Conservation (phyloP, 257 asterid species). For the Nicotiana undulata region DNA sequence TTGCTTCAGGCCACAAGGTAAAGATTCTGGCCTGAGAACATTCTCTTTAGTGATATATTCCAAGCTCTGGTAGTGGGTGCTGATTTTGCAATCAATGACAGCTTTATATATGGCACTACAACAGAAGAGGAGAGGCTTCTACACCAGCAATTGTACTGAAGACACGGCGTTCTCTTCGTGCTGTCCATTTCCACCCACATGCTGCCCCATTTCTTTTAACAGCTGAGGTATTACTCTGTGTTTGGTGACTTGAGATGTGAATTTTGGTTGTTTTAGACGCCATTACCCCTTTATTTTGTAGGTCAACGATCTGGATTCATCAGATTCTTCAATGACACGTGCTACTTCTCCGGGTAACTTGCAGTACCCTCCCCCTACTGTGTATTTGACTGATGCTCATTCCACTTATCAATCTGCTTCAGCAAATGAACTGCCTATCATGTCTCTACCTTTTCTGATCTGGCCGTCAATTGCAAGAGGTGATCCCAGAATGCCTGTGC, state of each 20-base stretch:
- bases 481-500: constrained; percentile 40
- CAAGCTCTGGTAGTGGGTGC: constrained; percentile 8
- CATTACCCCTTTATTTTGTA: constrained; percentile 5
- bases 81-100: constrained; percentile 35
- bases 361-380: constrained; percentile 86
- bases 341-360: constrained; percentile 86
- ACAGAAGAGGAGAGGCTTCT: constrained; percentile 68
- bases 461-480: constrained; percentile 67
- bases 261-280: neutral
- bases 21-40: constrained; percentile 13
- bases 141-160: constrained; percentile 71
- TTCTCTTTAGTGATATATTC: neutral
- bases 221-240: constrained; percentile 70
- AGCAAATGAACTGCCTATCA: constrained; percentile 60
- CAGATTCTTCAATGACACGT: constrained; percentile 83
- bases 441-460: constrained; percentile 68
- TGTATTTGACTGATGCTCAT: constrained; percentile 74
- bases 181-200: constrained; percentile 95
- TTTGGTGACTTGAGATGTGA: constrained; percentile 1
- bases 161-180: constrained; percentile 97
- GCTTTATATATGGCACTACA: constrained; percentile 93
- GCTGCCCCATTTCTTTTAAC: constrained; percentile 94
- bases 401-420: constrained; percentile 49
- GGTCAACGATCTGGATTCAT: constrained; percentile 77
- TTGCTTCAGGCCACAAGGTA: constrained; percentile 99